Evolutionary conservation across 768 basidiomycete species (phyloP).

Genomic region (Trametopsis cervina): DNA sequence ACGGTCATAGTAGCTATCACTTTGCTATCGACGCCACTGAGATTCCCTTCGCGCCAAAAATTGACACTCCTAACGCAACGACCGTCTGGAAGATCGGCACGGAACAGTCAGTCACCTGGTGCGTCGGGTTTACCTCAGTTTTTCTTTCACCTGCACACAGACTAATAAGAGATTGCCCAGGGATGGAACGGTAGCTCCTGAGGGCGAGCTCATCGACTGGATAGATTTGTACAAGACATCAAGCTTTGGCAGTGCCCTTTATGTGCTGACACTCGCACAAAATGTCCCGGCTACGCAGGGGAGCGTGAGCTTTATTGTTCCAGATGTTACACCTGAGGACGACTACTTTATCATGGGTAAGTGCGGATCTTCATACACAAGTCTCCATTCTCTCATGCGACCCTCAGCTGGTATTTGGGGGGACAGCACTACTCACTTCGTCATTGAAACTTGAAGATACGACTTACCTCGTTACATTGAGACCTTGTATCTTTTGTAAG

Average conservation of each 20-base stretch:
- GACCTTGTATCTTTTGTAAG: no score
- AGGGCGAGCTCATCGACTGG: not conserved
- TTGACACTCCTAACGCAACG: not conserved
- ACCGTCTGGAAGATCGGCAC: not conserved
- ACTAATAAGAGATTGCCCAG: no score
- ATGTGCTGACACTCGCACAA: not conserved
- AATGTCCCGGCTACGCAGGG: not conserved
- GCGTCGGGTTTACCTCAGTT: not conserved
- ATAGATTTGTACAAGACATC: constrained; percentile 1
- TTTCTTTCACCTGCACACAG: no score
- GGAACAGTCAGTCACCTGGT: not conserved
- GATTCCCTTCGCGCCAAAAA: not conserved
- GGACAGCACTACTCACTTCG: not conserved
- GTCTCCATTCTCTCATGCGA: not conserved
- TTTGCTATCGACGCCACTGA: not conserved
- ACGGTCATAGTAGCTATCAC: not conserved
- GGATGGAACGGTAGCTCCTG: not conserved
- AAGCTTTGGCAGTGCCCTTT: not conserved
- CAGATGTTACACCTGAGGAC: not conserved
- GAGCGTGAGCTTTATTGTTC: not conserved
- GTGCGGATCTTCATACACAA: not conserved
- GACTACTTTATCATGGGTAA: constrained; percentile 2
- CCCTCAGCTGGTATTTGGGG: not conserved
- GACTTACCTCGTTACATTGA: no score
- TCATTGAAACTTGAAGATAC: no score